Evolutionary conservation across 805 yeast genomes (phyloP).

Genomic region (Lipomyces kockii): DNA sequence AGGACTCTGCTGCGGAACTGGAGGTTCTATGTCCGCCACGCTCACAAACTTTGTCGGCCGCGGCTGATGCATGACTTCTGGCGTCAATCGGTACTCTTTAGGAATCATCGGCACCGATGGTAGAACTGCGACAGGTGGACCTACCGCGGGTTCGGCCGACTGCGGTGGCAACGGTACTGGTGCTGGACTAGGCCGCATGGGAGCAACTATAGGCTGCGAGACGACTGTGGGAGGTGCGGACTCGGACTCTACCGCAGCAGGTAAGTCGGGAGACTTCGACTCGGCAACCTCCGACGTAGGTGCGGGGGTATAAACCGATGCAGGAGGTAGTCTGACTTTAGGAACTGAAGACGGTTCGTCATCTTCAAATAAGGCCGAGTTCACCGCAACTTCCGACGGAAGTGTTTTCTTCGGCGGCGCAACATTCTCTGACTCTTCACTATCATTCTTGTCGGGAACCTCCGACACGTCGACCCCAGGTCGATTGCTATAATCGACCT

Average conservation of each 20-base stretch:
- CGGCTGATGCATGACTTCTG: conserved; percentile 35
- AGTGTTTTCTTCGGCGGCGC: background rate
- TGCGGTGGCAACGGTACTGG: conserved; percentile 1
- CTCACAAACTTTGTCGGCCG: conserved; percentile 33
- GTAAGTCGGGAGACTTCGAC: background rate
- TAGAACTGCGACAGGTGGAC: background rate
- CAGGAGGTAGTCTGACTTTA: conserved; percentile 20
- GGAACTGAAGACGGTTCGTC: conserved; percentile 7
- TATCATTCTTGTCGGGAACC: background rate
- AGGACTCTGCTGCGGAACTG: conserved; percentile 20
- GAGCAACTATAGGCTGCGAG: background rate
- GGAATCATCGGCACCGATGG: conserved; percentile 6
- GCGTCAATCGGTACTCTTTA: conserved; percentile 27
- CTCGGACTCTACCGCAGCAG: background rate
- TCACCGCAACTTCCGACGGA: background rate
- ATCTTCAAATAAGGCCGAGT: conserved; percentile 14
- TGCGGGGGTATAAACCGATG: conserved; percentile 15
- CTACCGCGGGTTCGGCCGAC: background rate
- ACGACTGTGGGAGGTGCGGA: background rate
- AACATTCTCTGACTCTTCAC: background rate
- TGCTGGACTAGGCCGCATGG: conserved; percentile 4
- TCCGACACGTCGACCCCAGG: background rate
- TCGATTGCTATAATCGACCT: background rate
- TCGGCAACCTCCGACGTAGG: background rate
- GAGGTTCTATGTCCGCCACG: conserved; percentile 32